Evolutionary conservation across 495 filamentous ascomycete species (phyloP).

Genomic region (Cryomyces minteri): DNA sequence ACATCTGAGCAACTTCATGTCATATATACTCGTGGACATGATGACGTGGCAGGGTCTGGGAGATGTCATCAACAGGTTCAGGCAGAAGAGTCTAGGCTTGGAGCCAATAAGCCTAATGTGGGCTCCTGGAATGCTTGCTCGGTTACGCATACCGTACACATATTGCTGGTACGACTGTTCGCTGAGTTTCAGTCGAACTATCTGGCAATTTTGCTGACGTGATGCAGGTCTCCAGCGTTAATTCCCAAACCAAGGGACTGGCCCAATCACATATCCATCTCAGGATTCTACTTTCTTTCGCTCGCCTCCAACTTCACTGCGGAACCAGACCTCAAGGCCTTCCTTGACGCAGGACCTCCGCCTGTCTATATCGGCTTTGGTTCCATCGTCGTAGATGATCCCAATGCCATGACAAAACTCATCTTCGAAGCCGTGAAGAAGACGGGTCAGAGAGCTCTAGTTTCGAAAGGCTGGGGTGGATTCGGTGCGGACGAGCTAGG

Average conservation of each 20-base stretch:
- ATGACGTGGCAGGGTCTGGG: slow-evolving; percentile 50
- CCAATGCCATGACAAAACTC: slow-evolving; percentile 29
- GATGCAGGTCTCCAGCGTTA: slow-evolving; percentile 32
- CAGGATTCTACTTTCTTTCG: slow-evolving; percentile 43
- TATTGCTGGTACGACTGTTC: slow-evolving; percentile 32
- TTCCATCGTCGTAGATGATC: slow-evolving; percentile 44
- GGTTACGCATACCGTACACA: slow-evolving; percentile 36
- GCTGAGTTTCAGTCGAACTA: background rate
- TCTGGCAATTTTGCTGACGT: background rate
- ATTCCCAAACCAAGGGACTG: slow-evolving; percentile 45
- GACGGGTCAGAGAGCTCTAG: slow-evolving; percentile 34
- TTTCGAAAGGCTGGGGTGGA: slow-evolving; percentile 47
- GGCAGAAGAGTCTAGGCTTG: slow-evolving; percentile 30
- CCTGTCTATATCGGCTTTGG: slow-evolving; percentile 55
- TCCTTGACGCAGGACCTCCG: slow-evolving; percentile 32
- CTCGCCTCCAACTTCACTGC: slow-evolving; percentile 32
- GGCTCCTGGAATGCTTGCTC: slow-evolving; percentile 25
- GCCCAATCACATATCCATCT: slow-evolving; percentile 36
- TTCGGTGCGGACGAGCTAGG: slow-evolving; percentile 29
- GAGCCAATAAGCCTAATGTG: slow-evolving; percentile 32
- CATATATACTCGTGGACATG: slow-evolving; percentile 42
- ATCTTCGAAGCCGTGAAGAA: slow-evolving; percentile 34
- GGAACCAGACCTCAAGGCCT: slow-evolving; percentile 27
- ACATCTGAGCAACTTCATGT: slow-evolving; percentile 34
- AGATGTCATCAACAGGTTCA: slow-evolving; percentile 38